phyloP scores from a whole-genome alignment of 257 asterid species.

The Scutellaria minor region DNA sequence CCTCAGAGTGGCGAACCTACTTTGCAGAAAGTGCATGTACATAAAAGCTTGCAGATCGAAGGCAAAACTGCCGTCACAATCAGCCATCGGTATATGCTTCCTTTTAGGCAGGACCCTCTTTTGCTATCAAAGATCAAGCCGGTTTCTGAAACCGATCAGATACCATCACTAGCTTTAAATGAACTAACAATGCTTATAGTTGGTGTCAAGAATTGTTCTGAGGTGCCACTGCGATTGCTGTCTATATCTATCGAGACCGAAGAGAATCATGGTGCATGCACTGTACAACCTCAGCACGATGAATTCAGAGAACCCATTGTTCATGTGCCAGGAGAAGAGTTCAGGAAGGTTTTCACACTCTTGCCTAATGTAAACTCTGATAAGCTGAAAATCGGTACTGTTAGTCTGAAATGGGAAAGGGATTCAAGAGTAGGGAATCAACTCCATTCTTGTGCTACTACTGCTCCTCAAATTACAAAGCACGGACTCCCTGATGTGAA shows the following conservation, averaged over 20 bases:
- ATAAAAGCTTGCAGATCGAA: conserved; percentile 95
- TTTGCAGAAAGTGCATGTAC: conserved; percentile 85
- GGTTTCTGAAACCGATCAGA: conserved; percentile 57
- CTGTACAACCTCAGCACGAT: conserved; percentile 56
- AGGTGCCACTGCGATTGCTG: conserved; percentile 73
- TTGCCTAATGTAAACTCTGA: conserved; percentile 55
- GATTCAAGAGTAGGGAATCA: conserved; percentile 44
- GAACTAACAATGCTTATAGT: conserved; percentile 74
- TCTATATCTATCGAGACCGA: conserved; percentile 74
- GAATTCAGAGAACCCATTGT: conserved; percentile 51
- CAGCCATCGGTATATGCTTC: conserved; percentile 79
- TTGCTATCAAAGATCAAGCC: conserved; percentile 72
- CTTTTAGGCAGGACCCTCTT: conserved; percentile 81
- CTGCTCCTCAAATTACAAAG: conserved; percentile 63
- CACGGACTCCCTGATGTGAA: conserved; percentile 75
- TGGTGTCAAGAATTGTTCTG: conserved; percentile 82
- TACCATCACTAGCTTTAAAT: conserved; percentile 67
- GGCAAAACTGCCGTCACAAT: conserved; percentile 79
- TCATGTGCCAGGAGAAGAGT: conserved; percentile 90
- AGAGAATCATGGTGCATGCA: conserved; percentile 49
- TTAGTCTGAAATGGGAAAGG: conserved; percentile 84
- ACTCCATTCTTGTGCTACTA: conserved; percentile 17
- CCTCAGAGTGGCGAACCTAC: conserved; percentile 63
- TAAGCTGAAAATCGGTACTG: conserved; percentile 61
- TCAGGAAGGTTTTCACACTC: conserved; percentile 79